Percentiles rank a stretch among this genome's conserved stretches.
Conservation (phyloP, 164 flowering plant species). For the Vitis riparia region DNA sequence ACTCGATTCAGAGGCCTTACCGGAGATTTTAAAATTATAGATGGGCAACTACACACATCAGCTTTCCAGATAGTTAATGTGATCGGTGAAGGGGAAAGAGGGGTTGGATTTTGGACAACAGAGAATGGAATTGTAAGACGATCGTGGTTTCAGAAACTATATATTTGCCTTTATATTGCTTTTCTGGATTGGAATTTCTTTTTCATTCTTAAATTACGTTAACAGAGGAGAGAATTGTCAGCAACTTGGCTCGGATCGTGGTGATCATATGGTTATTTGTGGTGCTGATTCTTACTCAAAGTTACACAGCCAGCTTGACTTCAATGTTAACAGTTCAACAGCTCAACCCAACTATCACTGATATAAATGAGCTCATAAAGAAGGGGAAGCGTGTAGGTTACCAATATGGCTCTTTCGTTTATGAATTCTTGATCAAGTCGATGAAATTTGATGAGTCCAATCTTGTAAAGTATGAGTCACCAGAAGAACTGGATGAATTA, state of each 20-base stretch:
- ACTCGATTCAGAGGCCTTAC: constrained; percentile 32
- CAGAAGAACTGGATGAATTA: constrained; percentile 26
- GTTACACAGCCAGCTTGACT: constrained; percentile 59
- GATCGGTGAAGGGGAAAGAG: constrained; percentile 23
- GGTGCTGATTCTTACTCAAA: constrained; percentile 39
- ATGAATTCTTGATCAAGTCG: constrained; percentile 9
- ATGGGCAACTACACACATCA: constrained; percentile 34
- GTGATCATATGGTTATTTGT: constrained; percentile 56
- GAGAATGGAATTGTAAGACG: constrained; percentile 20
- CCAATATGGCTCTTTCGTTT: constrained; percentile 37
- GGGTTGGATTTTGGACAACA: constrained; percentile 42
- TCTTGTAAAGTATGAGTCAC: constrained; percentile 11
- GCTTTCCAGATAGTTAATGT: constrained; percentile 43
- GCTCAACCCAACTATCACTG: constrained; percentile 38
- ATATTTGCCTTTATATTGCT: background rate
- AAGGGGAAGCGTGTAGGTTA: constrained; percentile 42
- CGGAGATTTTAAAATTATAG: constrained; percentile 34
- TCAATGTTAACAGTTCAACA: constrained; percentile 49
- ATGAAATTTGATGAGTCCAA: constrained; percentile 29
- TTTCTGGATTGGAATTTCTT: background rate
- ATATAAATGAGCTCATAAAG: constrained; percentile 30
- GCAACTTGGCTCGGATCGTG: constrained; percentile 40
- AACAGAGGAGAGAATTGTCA: constrained; percentile 45
- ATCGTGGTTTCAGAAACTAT: background rate
- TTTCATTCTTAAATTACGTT: background rate